Percentiles rank a stretch among this genome's conserved stretches.
phyloP scores from a whole-genome alignment of 2,329 filamentous ascomycete species.

The Reticulascus tulasneorum region DNA sequence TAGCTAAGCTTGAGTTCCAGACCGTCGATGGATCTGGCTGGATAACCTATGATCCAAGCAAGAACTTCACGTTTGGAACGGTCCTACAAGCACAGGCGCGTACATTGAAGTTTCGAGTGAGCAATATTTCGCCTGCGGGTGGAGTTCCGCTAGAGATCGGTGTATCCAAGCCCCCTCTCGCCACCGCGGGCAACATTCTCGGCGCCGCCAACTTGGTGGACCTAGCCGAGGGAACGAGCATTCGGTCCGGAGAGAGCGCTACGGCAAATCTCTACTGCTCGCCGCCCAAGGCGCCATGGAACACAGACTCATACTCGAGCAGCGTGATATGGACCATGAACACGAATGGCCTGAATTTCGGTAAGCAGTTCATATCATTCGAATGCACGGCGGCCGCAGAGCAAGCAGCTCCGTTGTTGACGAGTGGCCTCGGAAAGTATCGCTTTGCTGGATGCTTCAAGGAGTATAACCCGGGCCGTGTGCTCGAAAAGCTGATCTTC shows the following conservation, averaged over 20 bases:
- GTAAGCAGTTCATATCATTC: constrained; percentile 51
- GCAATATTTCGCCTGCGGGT: constrained; percentile 47
- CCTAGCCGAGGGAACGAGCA: constrained; percentile 49
- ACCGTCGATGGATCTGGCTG: constrained; percentile 44
- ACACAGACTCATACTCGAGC: constrained; percentile 43
- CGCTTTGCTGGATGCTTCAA: constrained; percentile 51
- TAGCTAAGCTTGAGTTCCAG: constrained; percentile 51
- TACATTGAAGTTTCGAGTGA: constrained; percentile 46
- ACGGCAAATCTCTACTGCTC: constrained; percentile 51
- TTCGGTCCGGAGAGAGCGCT: constrained; percentile 44
- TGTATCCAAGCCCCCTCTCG: constrained; percentile 58
- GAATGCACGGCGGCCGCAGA: constrained; percentile 45
- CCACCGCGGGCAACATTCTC: constrained; percentile 48
- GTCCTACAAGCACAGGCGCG: constrained; percentile 46
- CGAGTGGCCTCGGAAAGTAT: constrained; percentile 40
- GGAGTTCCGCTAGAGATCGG: constrained; percentile 44
- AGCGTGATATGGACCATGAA: constrained; percentile 52
- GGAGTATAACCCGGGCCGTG: constrained; percentile 51
- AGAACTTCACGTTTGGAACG: constrained; percentile 50
- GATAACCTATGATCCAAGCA: constrained; percentile 38
- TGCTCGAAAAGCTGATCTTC: constrained; percentile 39
- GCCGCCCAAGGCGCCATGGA: constrained; percentile 54
- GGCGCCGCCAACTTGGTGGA: constrained; percentile 51
- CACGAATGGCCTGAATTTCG: constrained; percentile 46
- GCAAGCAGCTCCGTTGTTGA: constrained; percentile 44